Percentiles rank a stretch among this genome's conserved stretches.
phyloP scores from a whole-genome alignment of 1,284 basidiomycete species.

The Melampsora americana region DNA sequence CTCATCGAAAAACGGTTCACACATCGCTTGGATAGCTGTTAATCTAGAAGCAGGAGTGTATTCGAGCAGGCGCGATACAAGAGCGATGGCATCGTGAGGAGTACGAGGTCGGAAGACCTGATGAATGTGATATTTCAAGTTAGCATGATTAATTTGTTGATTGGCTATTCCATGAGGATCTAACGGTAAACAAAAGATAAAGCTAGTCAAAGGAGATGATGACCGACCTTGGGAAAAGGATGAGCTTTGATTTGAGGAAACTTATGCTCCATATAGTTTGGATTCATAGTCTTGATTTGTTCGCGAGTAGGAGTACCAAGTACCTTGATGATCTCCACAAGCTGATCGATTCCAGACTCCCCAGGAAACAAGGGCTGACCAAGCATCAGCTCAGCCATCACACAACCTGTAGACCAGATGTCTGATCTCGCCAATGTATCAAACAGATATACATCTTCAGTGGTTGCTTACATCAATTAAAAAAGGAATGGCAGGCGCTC shows the following conservation, averaged over 20 bases:
- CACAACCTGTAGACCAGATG: slow-evolving; percentile 99
- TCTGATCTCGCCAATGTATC: slow-evolving; percentile 59
- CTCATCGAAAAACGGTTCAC: slow-evolving; percentile 96
- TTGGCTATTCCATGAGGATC: neutral
- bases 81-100: slow-evolving; percentile 88
- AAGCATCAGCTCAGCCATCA: slow-evolving; percentile 99
- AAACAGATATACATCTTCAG: neutral
- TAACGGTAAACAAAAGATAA: neutral
- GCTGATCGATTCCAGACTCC: slow-evolving; percentile 98
- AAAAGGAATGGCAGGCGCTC: too few relatives aligned
- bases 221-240: slow-evolving; percentile 78
- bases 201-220: neutral
- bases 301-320: slow-evolving; percentile 95
- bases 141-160: too few relatives aligned
- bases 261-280: slow-evolving; percentile 99
- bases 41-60: slow-evolving; percentile 92
- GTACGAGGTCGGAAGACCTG: slow-evolving; percentile 98
- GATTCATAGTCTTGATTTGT: slow-evolving; percentile 99
- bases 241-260: slow-evolving; percentile 99
- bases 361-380: slow-evolving; percentile 98
- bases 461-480: neutral
- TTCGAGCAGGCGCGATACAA: slow-evolving; percentile 90
- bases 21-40: slow-evolving; percentile 77
- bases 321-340: slow-evolving; percentile 99
- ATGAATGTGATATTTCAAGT: neutral